Evolutionary conservation across 805 yeast species (phyloP), one percentile per base, ranked within the genome.

Genomic region (Scheffersomyces coipomensis): DNA sequence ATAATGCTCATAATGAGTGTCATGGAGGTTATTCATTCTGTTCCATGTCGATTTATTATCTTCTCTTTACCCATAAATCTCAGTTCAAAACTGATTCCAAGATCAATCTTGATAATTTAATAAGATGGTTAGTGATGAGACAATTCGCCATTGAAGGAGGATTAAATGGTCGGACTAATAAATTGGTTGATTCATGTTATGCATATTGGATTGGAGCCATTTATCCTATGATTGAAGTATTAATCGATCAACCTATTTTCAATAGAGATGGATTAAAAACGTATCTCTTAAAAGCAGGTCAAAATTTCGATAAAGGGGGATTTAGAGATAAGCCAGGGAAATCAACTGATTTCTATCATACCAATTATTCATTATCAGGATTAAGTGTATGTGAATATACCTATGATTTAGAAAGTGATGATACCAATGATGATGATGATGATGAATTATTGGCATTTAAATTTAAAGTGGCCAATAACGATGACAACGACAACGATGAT

Each of bases 11-110:
- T 15, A 71, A 75, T 4, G 99, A 93, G 60, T 97, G 98, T 0
- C 99, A 93, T 57, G 99, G 97, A 2, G 99, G 99, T 1, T 95
- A 93, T 58, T 80, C 98, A 0, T 93, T 79, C 59, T 93, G 99
- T 66, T 95, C 91, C 0, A 67, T 86, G 17, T 68, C 71, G 4
- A 32, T 95, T 84, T 33, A 76, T 79, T 35, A 64, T 79, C 42
- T 75, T 72, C 44, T 70, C 72, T 19, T 54, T 79, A 5, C 51
- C 66, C 19, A 68, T 75, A 1, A 42, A 44, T 23, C 62, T 56
- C 13, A 56, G 58, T 37, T 45, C 9, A 10, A 13, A 12, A 17
- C 29, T 5, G 19, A 37, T 6, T 24, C 10, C 34, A 22, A 33
- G 8, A 16, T 35, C 19, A 65, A 87, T 52, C 41, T 85, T 2